Evolutionary conservation across 192 early-diverging fungal species (phyloP), one percentile per base, ranked within the genome.

Genomic region (Linnemannia zychae): DNA sequence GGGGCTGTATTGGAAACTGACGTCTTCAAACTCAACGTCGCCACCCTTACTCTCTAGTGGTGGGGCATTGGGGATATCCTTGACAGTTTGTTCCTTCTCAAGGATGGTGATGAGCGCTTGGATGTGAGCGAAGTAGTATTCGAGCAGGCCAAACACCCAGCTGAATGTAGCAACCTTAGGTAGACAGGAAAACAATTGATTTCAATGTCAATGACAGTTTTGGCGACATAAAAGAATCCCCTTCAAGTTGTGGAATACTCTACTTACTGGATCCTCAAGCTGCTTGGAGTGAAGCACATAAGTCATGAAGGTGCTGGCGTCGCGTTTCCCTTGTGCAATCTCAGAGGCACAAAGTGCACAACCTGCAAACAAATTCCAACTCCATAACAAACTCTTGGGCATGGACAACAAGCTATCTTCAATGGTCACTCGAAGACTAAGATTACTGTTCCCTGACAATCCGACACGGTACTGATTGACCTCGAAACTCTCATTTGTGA

Each of bases 401-500:
- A 91, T 86, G 74, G 94, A 94, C 57, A 63, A 31, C 0, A 63
- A 28, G 28, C 24, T 63, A 15, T 63, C 24, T 28, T 63, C 97
- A 91, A 72, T 94, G 67, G 47, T 93, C 92, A 77, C 93, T 86
- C 31, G 90, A 83, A 17, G 91, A 88, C 37, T 84, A 90, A 72
- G 87, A 89, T 74, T 91, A 38, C 40, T 71, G 70, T 49, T 18
- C 22, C 28, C 48, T 15, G 3, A 7, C 24, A 48, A 18, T 44
- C 40, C 48, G 15, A 1, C 36, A 71, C 33, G 57, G 80, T 94
- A 97, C 75, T 91, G 88, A 28, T 87, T 74, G 48, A 93, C 87
- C 83, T 97, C 96, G 77, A 92, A 97, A 18, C 75, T 46, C 88
- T 97, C 96, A 73, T 93, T 94, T 73, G 93, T 94, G 89, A 94